Conservation (phyloP, 2,329 filamentous ascomycete species). For the Trichoderma sp. region DNA sequence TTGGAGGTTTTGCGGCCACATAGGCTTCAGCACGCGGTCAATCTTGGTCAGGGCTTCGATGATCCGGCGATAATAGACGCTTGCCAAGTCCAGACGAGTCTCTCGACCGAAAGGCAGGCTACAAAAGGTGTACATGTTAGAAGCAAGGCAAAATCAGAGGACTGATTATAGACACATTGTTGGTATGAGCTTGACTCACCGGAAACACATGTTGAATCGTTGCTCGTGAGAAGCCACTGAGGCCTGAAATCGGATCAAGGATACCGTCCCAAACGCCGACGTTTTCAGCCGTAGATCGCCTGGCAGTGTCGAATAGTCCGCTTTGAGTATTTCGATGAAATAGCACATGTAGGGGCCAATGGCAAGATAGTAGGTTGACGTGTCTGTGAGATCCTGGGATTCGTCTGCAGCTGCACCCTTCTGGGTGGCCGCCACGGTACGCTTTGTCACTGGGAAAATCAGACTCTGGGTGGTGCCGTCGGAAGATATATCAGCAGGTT, state of each 20-base stretch:
- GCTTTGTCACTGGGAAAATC: constrained; percentile 57
- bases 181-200: constrained; percentile 43
- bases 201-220: constrained; percentile 58
- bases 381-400: constrained; percentile 51
- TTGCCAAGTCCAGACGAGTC: constrained; percentile 54
- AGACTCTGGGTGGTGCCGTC: constrained; percentile 38
- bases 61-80: constrained; percentile 56
- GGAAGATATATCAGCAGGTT: constrained; percentile 44
- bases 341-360: constrained; percentile 58
- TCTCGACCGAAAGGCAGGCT: constrained; percentile 50
- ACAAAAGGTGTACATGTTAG: background rate
- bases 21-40: constrained; percentile 59
- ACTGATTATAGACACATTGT: background rate
- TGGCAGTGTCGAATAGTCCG: constrained; percentile 46
- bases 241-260: constrained; percentile 54
- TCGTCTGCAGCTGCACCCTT: constrained; percentile 49
- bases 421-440: constrained; percentile 46
- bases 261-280: constrained; percentile 56
- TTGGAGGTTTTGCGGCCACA: constrained; percentile 60
- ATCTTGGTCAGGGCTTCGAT: constrained; percentile 57
- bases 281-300: constrained; percentile 54
- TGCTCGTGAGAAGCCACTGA: constrained; percentile 57
- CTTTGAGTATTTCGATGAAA: constrained; percentile 53
- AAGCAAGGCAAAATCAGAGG: background rate
- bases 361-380: constrained; percentile 57